Percentiles rank a stretch among this genome's conserved stretches.
Evolutionary conservation across 192 early-diverging fungal species (phyloP).

Genomic region (Entomortierella chlamydospora): DNA sequence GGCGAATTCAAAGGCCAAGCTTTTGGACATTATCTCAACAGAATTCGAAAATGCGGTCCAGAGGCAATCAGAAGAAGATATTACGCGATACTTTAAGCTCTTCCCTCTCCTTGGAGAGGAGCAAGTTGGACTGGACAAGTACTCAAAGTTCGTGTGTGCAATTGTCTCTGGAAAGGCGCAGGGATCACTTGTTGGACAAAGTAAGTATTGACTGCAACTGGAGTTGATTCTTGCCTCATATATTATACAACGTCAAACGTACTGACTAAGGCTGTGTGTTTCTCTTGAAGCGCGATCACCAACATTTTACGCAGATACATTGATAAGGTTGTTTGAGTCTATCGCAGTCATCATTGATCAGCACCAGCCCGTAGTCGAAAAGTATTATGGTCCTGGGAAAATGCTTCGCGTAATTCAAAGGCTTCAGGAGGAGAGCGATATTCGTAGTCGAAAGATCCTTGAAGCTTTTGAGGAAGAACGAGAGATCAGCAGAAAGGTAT

Average conservation of each 20-base stretch:
- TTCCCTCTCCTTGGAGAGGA: constrained; percentile 90
- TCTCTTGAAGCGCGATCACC: constrained; percentile 56
- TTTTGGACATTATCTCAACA: constrained; percentile 77
- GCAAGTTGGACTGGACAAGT: constrained; percentile 89
- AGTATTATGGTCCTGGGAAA: constrained; percentile 87
- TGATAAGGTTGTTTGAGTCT: constrained; percentile 91
- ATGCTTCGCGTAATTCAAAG: constrained; percentile 90
- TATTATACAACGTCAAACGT: too few species aligned
- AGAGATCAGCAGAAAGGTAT: constrained; percentile 60
- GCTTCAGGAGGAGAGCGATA: constrained; percentile 90
- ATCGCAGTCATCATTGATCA: constrained; percentile 90
- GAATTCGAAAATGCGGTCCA: constrained; percentile 86
- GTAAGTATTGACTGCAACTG: constrained; percentile 35
- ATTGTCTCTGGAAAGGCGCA: constrained; percentile 82
- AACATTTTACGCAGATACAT: constrained; percentile 78
- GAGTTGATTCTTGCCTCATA: too few species aligned
- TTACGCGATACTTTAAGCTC: constrained; percentile 89
- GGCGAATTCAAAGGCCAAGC: constrained; percentile 66
- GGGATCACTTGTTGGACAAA: constrained; percentile 65
- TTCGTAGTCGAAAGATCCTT: constrained; percentile 79
- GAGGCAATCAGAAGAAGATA: constrained; percentile 74
- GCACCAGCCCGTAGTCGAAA: constrained; percentile 86
- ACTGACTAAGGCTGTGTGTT: too few species aligned
- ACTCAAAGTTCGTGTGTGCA: constrained; percentile 85
- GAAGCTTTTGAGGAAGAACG: constrained; percentile 85